These are phyloP conservation scores for Coemansia sp. DNA, from an alignment of 192 early-diverging fungal species.

Conservation along the genomic window DNA sequence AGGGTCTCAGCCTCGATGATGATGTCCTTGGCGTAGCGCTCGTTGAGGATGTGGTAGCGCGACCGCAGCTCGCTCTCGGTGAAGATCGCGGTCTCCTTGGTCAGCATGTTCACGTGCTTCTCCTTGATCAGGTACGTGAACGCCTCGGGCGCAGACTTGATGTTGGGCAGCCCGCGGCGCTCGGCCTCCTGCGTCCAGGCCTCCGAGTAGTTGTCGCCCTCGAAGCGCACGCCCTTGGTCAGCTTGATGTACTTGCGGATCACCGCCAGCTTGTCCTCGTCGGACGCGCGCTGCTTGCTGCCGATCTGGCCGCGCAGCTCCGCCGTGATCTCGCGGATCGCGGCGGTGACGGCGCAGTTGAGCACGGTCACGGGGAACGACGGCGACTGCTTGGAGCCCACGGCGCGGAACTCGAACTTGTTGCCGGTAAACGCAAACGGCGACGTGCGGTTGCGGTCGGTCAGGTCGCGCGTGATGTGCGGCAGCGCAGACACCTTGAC, in stretches of 20 bases:
- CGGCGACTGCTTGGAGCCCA: conserved; percentile 96
- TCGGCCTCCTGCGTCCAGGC: conserved; percentile 92
- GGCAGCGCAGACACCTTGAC: conserved; percentile 93
- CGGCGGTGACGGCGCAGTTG: conserved; percentile 88
- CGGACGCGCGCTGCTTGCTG: conserved; percentile 69
- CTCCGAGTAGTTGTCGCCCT: conserved; percentile 97
- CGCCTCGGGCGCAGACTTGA: conserved; percentile 85
- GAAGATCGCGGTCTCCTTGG: conserved; percentile 77
- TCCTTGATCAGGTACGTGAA: conserved; percentile 78
- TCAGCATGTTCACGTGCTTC: conserved; percentile 74
- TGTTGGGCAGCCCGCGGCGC: conserved; percentile 95
- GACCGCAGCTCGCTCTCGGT: conserved; percentile 83
- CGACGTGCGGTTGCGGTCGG: conserved; percentile 99
- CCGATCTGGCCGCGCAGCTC: conserved; percentile 82
- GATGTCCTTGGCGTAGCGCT: conserved; percentile 97
- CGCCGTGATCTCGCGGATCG: conserved; percentile 70
- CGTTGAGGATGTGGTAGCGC: conserved; percentile 93
- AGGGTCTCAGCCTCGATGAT: conserved; percentile 92
- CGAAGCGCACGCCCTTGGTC: conserved; percentile 82
- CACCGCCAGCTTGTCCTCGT: conserved; percentile 87
- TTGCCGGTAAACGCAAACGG: conserved; percentile 99
- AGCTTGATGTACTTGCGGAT: conserved; percentile 78
- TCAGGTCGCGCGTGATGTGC: conserved; percentile 91
- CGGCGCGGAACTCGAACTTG: conserved; percentile 99
- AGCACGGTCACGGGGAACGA: conserved; percentile 94